Percentiles rank a stretch among this genome's conserved stretches.
Evolutionary conservation across 768 basidiomycete species (phyloP).

Genomic region (Termitomyces sp.): DNA sequence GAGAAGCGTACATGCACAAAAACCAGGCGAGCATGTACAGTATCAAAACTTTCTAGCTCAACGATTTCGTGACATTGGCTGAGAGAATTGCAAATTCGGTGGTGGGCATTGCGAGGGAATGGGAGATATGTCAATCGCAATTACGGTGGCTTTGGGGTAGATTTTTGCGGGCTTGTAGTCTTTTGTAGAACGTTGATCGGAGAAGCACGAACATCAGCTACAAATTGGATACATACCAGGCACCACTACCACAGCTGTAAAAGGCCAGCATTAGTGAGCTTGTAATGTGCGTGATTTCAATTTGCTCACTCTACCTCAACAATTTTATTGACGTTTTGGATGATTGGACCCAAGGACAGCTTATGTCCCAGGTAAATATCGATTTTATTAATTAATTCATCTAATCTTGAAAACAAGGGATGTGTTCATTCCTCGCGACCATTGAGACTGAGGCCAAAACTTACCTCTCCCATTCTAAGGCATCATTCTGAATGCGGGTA

Average conservation of each 20-base stretch:
- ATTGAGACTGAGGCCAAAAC: not conserved
- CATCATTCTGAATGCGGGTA: not conserved
- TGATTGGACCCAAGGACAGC: not conserved
- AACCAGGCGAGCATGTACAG: not conserved
- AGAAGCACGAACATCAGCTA: not conserved
- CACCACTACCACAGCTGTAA: not conserved
- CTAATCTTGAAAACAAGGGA: not conserved
- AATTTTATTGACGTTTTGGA: not conserved
- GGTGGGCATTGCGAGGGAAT: not conserved
- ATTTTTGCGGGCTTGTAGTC: conserved; percentile 4
- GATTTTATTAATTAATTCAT: conserved; percentile 3
- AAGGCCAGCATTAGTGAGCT: not conserved
- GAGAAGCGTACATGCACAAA: not conserved
- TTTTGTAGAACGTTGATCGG: not conserved
- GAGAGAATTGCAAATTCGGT: not conserved
- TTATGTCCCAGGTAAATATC: not conserved
- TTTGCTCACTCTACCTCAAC: not conserved
- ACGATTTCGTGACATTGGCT: not conserved
- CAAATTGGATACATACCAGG: not conserved
- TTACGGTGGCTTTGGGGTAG: conserved; percentile 4
- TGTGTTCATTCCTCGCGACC: not conserved
- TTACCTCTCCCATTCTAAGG: conserved; percentile 4
- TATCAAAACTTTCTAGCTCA: not conserved
- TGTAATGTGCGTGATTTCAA: not conserved
- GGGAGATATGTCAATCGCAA: conserved; percentile 5